phyloP scores from a whole-genome alignment of 164 flowering plant species.

The Echeveria elegans region DNA sequence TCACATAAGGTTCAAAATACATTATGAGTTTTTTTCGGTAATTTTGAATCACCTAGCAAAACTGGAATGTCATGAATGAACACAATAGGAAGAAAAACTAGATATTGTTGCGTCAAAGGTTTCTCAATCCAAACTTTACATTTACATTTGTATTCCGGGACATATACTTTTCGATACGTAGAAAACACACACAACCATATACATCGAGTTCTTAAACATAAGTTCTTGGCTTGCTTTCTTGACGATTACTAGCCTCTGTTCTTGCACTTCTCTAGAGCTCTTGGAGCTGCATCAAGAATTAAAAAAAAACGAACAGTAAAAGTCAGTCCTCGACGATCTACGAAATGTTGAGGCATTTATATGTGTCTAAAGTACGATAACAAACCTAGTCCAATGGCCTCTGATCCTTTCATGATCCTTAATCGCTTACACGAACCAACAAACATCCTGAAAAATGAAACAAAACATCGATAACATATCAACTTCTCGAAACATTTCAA shows the following conservation, averaged over 20 bases:
- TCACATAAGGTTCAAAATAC: too few relatives aligned
- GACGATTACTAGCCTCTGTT: conserved; percentile 38
- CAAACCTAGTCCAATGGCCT: not conserved
- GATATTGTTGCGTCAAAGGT: not conserved
- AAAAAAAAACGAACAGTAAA: not conserved
- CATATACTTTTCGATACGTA: not conserved
- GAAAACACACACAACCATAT: not conserved
- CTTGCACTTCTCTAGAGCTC: conserved; percentile 71
- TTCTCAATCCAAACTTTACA: not conserved
- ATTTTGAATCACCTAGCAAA: too few relatives aligned
- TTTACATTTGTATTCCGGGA: not conserved
- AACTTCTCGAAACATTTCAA: not conserved
- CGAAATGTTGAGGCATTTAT: too few relatives aligned
- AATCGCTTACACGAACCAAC: conserved; percentile 7
- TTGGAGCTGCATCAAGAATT: conserved; percentile 47
- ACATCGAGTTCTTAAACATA: not conserved
- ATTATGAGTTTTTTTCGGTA: too few relatives aligned
- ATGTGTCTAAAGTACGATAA: not conserved
- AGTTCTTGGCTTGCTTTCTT: not conserved
- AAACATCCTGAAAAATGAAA: conserved; percentile 28
- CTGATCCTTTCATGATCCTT: not conserved
- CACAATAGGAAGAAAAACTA: not conserved
- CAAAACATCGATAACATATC: not conserved
- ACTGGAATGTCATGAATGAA: too few relatives aligned
- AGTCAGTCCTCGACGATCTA: not conserved